Conservation (phyloP, 495 filamentous ascomycete genomes). For the Clohesyomyces aquaticus region DNA sequence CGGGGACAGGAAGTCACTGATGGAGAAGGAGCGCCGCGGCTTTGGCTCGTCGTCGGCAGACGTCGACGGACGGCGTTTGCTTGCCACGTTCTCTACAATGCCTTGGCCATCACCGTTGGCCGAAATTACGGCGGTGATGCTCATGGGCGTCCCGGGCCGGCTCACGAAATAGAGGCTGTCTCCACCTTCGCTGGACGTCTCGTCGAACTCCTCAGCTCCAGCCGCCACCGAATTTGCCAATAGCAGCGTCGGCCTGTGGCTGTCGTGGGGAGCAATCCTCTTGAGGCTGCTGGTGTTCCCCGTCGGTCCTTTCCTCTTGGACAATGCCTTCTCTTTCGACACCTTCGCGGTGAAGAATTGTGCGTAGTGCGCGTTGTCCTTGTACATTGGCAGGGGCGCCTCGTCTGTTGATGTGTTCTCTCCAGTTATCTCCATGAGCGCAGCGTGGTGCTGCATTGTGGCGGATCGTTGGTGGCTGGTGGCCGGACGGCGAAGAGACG, state of each 20-base stretch:
- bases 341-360: slow-evolving; percentile 48
- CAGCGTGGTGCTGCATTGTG: slow-evolving; percentile 59
- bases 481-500: slow-evolving; percentile 72
- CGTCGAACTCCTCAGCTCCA: slow-evolving; percentile 40
- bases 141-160: slow-evolving; percentile 40
- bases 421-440: slow-evolving; percentile 32
- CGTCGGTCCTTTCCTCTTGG: slow-evolving; percentile 36
- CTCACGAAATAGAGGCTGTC: slow-evolving; percentile 42
- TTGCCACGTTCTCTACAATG: slow-evolving; percentile 8
- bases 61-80: background rate
- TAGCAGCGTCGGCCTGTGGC: slow-evolving; percentile 42
- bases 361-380: slow-evolving; percentile 37
- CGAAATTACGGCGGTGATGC: slow-evolving; percentile 31
- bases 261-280: slow-evolving; percentile 46
- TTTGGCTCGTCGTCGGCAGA: slow-evolving; percentile 18
- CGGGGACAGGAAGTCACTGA: slow-evolving; percentile 45
- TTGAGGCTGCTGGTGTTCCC: slow-evolving; percentile 42
- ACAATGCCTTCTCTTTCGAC: slow-evolving; percentile 34
- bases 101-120: slow-evolving; percentile 16
- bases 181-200: slow-evolving; percentile 37
- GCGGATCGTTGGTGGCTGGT: slow-evolving; percentile 86
- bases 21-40: slow-evolving; percentile 48
- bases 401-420: slow-evolving; percentile 33
- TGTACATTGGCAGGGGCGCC: background rate
- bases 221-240: slow-evolving; percentile 40